Base-by-base conservation (phyloP, 257 asterid genomes). In the Fraxinus cuspidata region DNA sequence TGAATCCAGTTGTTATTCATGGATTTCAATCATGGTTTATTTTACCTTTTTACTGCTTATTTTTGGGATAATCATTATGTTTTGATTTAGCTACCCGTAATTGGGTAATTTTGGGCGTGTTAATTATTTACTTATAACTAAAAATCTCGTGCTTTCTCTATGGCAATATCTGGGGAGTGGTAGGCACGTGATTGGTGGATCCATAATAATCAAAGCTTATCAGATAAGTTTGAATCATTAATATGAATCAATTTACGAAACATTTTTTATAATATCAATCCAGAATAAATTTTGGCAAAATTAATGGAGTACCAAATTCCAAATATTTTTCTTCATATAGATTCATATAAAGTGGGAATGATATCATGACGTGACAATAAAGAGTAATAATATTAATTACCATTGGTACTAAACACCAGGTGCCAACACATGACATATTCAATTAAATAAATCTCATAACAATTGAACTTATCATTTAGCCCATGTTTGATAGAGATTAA, bases 141-240 rank as follows among this genome's bases (percentile, higher is more conserved):
- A 6, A 56, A 56, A n/a, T 56, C 27, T 56, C 13, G 47, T 56
- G 28, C 21, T 56, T 51, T 51, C 31, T 15, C 19, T 76, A 32
- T 60, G 63, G 74, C 42, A n/a, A 4, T 71, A 10, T 49, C 31
- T 18, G 76, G 64, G 6, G 64, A 53, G 23, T 49, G 76, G 67
- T 74, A 42, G 32, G 27, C 32, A 51, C 15, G 47, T 28, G 72
- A 71, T 56, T 71, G 64, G 49, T 71, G 76, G 72, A 13, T 40
- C 27, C 63, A 70, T 29, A 42, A n/a, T 53, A 70, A 78, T 70
- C 31, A 73, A 74, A 38, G 73, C 12, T 73, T 68, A 21, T 34
- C 34, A 11, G 34, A 77, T 71, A 66, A 72, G 58, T 68, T 70
- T 56, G 63, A 72, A 83, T 58, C 78, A 60, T 75, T 81, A 58